A percentile compares a stretch with the other conserved stretches of the same genome.
Conservation (phyloP, 1,284 basidiomycete species). For the Sporisorium scitamineum region DNA sequence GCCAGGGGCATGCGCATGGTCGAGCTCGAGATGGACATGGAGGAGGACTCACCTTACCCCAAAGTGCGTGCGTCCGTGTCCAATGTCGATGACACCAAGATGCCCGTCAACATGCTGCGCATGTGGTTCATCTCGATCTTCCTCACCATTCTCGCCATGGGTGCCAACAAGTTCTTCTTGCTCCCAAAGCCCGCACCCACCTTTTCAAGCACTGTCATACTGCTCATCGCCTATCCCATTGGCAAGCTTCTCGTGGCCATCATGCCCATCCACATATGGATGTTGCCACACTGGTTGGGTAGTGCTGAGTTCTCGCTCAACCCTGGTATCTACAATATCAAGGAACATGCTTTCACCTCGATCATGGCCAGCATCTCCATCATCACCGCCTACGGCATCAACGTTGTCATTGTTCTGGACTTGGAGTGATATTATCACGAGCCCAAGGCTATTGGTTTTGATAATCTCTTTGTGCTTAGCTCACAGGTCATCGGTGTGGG, state of each 20-base stretch:
- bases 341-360: slow-evolving; percentile 90
- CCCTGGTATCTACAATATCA: slow-evolving; percentile 97
- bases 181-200: slow-evolving; percentile 88
- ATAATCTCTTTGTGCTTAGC: slow-evolving; percentile 81
- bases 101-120: slow-evolving; percentile 78
- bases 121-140: slow-evolving; percentile 87
- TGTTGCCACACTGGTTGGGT: slow-evolving; percentile 75
- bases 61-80: slow-evolving; percentile 91
- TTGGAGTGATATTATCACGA: slow-evolving; percentile 75
- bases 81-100: slow-evolving; percentile 75
- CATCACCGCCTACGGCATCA: slow-evolving; percentile 79
- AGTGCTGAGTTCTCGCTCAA: slow-evolving; percentile 81
- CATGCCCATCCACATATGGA: slow-evolving; percentile 83
- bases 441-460: slow-evolving; percentile 73
- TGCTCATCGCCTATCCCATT: slow-evolving; percentile 84
- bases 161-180: slow-evolving; percentile 90
- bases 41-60: slow-evolving; percentile 96
- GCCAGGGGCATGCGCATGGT: slow-evolving; percentile 58
- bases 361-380: slow-evolving; percentile 93
- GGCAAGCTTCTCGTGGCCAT: slow-evolving; percentile 86
- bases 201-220: slow-evolving; percentile 81
- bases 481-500: slow-evolving; percentile 92
- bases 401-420: slow-evolving; percentile 81
- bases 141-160: slow-evolving; percentile 78
- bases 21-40: slow-evolving; percentile 71